A percentile compares a stretch with the other conserved stretches of the same genome.
Evolutionary conservation across 805 yeast species (phyloP).

Genomic region (Saturnispora quitensis): DNA sequence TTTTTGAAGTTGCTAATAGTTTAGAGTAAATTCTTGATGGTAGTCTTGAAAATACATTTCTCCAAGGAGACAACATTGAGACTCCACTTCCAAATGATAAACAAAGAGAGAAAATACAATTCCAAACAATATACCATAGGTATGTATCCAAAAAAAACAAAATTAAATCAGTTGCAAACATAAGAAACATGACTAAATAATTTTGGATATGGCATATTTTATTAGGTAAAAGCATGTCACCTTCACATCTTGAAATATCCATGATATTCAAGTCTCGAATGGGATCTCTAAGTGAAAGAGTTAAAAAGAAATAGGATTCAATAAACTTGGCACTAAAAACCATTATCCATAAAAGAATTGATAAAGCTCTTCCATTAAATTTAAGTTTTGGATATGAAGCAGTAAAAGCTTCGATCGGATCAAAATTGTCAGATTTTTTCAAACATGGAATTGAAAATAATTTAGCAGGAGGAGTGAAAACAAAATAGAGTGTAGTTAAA

Average conservation of each 20-base stretch:
- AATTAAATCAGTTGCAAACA: slow-evolving; percentile 37
- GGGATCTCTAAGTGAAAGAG: slow-evolving; percentile 45
- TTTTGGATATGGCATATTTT: slow-evolving; percentile 37
- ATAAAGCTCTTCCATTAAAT: slow-evolving; percentile 31
- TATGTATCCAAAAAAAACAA: slow-evolving; percentile 48
- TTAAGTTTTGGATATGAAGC: slow-evolving; percentile 34
- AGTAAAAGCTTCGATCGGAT: slow-evolving; percentile 33
- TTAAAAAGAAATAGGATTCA: slow-evolving; percentile 46
- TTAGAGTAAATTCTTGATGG: slow-evolving; percentile 45
- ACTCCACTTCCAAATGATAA: slow-evolving; percentile 44
- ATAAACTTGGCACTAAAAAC: slow-evolving; percentile 41
- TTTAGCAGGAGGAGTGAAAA: slow-evolving; percentile 31
- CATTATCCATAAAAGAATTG: slow-evolving; percentile 38
- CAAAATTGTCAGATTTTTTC: slow-evolving; percentile 21
- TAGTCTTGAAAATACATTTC: slow-evolving; percentile 41
- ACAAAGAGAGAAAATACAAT: slow-evolving; percentile 39
- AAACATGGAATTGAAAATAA: slow-evolving; percentile 23
- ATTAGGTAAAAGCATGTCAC: slow-evolving; percentile 35
- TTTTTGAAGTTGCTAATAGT: slow-evolving; percentile 35
- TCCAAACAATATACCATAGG: slow-evolving; percentile 51
- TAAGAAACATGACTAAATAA: slow-evolving; percentile 31
- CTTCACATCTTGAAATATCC: slow-evolving; percentile 35
- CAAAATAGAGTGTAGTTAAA: slow-evolving; percentile 33
- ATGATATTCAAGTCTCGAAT: slow-evolving; percentile 38
- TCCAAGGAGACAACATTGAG: slow-evolving; percentile 51